phyloP scores from a whole-genome alignment of 306 rosid genomes.

The Malus fusca region DNA sequence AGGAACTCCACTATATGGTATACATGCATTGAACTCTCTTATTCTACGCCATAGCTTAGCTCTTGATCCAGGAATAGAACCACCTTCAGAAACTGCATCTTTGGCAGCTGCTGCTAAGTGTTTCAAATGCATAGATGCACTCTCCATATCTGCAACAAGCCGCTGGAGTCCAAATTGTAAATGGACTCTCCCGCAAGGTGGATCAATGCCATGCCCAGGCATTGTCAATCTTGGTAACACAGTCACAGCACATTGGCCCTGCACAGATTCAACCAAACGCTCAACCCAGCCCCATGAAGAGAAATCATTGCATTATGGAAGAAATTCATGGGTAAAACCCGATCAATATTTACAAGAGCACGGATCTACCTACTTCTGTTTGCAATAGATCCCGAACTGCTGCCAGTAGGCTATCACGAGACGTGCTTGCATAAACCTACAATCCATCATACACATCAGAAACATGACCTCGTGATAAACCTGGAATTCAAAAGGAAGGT shows the following conservation, averaged over 20 bases:
- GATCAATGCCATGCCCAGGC: conserved; percentile 99
- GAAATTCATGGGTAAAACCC: conserved; percentile 17
- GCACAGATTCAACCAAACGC: conserved; percentile 25
- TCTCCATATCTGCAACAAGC: conserved; percentile 60
- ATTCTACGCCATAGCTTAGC: conserved; percentile 99
- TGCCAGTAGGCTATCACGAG: conserved; percentile 93
- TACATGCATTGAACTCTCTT: conserved; percentile 97
- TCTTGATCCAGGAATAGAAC: conserved; percentile 97
- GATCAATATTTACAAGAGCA: conserved; percentile 28
- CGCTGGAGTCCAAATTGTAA: conserved; percentile 65
- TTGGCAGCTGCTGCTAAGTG: conserved; percentile 92
- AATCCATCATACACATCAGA: conserved; percentile 40
- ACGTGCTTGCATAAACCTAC: conserved; percentile 97
- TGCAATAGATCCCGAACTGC: conserved; percentile 91
- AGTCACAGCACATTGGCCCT: conserved; percentile 92
- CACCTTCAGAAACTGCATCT: conserved; percentile 99
- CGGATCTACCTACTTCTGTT: conserved; percentile 88
- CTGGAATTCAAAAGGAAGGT: conserved; percentile 13
- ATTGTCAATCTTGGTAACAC: conserved; percentile 93
- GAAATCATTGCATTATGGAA: not conserved
- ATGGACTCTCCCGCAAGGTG: conserved; percentile 89
- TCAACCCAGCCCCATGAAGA: conserved; percentile 28
- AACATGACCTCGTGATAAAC: conserved; percentile 12
- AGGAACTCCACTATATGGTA: conserved; percentile 78
- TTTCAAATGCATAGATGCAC: conserved; percentile 81